Conservation (phyloP, 202 grass and related monocot species). For the Schoenoplectus triqueter region DNA sequence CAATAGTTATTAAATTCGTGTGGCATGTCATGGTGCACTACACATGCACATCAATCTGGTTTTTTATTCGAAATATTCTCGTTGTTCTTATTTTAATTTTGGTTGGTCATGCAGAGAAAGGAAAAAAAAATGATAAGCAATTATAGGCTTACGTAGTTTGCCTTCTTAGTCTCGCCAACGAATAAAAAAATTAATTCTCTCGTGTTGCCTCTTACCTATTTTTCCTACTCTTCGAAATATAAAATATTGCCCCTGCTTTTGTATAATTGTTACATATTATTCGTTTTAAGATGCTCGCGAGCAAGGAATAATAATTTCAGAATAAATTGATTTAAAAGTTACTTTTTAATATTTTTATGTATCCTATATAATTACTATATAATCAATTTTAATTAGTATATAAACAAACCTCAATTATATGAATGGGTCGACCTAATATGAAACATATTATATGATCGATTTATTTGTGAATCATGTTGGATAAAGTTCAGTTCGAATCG, state of each 20-base stretch:
- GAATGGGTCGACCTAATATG: too few species aligned
- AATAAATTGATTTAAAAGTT: neutral
- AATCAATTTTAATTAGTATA: too few species aligned
- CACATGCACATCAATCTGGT: neutral
- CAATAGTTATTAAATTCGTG: constrained; percentile 11
- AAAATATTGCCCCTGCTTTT: neutral
- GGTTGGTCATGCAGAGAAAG: neutral
- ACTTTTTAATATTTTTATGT: neutral
- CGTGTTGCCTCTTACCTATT: neutral
- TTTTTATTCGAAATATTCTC: neutral
- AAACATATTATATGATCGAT: too few species aligned
- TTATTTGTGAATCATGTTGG: too few species aligned
- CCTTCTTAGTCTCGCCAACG: neutral
- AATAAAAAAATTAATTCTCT: neutral
- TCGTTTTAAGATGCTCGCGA: neutral
- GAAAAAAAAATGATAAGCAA: neutral
- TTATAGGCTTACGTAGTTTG: neutral
- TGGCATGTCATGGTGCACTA: neutral
- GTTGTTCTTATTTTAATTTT: constrained; percentile 7
- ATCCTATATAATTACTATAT: too few species aligned
- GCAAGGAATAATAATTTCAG: neutral
- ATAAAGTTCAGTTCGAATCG: too few species aligned
- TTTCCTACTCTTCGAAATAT: neutral
- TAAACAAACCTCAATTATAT: too few species aligned
- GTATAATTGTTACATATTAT: neutral